Evolutionary conservation across 306 rosid genomes (phyloP).

Genomic region (Casuarina equisetifolia): DNA sequence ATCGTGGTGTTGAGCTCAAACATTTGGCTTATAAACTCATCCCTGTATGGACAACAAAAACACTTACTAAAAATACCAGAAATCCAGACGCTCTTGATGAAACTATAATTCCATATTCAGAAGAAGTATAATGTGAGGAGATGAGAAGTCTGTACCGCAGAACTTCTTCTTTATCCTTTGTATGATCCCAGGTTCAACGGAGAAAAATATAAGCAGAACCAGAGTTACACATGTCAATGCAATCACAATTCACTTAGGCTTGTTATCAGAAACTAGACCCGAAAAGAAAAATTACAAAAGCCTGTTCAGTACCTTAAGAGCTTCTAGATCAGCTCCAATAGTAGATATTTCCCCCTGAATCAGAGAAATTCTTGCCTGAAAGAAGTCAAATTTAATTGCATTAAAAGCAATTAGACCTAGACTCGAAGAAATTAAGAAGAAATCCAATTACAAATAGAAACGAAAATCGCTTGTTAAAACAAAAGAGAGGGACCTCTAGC

Average conservation of each 20-base stretch:
- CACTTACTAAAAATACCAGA: not conserved
- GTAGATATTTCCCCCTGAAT: conserved; percentile 54
- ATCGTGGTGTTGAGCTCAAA: conserved; percentile 55
- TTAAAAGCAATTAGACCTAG: conserved; percentile 17
- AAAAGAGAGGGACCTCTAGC: conserved; percentile 43
- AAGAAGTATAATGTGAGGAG: conserved; percentile 18
- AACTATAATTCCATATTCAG: not conserved
- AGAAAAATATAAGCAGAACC: conserved; percentile 18
- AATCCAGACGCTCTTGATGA: not conserved
- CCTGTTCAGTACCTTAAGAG: conserved; percentile 52
- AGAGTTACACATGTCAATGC: conserved; percentile 2
- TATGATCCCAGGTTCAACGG: conserved; percentile 20
- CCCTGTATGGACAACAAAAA: conserved; percentile 42
- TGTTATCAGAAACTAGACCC: not conserved
- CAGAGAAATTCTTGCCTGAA: conserved; percentile 66
- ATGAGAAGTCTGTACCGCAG: conserved; percentile 41
- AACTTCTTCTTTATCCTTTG: conserved; percentile 49
- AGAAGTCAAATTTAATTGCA: not conserved
- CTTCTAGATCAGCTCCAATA: conserved; percentile 59
- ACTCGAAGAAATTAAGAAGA: conserved; percentile 1
- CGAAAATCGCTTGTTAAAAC: not conserved
- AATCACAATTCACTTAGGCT: not conserved
- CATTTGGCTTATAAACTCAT: conserved; percentile 52
- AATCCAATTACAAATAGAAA: conserved; percentile 10
- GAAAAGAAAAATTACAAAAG: not conserved